Base-by-base conservation (phyloP, 768 basidiomycete genomes). In the Gelatoporia subvermispora region DNA sequence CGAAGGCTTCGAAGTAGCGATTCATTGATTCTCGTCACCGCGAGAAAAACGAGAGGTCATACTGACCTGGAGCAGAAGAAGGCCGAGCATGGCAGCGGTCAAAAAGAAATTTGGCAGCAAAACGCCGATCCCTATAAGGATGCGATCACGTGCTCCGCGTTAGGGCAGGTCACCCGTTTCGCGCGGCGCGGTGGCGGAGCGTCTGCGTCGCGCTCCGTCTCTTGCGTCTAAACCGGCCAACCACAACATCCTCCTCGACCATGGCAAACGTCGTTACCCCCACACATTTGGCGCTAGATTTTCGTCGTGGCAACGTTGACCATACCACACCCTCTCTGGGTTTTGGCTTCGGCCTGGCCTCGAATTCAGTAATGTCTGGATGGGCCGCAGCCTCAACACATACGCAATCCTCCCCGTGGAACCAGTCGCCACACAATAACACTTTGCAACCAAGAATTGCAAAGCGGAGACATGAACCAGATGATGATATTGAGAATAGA, bases 1-100 rank as follows among this genome's bases (percentile, higher is more conserved):
- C 53, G 50, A 45, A 53, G 65, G 80, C 81, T 81, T 90, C 88
- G 64, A 88, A 80, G 88, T 90, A 89, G 86, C 86, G 87, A 89
- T 90, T 88, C 86, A 68, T 72, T 45, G 55, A 67, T 64, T 74
- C 64, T 89, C 87, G 74, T 90, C 88, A 77, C 68, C 28, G 68
- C 57, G 61, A 45, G 51, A 57, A 22, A 54, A 47, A 24, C 37
- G 59, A 61, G n/a, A 43, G 39, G 31, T 57, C 39, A 43, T 28
- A 66, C 70, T 74, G 66, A 68, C 70, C 53, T 54, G 50, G 43
- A 39, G 22, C 52, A 24, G 35, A 45, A 51, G 36, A 41, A 41
- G 35, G 37, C 13, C 5, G 23, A 22, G 22, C 47, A 31, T 35
- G 35, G 45, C 40, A 43, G 42, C 35, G 13, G 25, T 47, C 34